Conservation (phyloP, 208 protist genomes). For the Trypanosoma brucei region DNA sequence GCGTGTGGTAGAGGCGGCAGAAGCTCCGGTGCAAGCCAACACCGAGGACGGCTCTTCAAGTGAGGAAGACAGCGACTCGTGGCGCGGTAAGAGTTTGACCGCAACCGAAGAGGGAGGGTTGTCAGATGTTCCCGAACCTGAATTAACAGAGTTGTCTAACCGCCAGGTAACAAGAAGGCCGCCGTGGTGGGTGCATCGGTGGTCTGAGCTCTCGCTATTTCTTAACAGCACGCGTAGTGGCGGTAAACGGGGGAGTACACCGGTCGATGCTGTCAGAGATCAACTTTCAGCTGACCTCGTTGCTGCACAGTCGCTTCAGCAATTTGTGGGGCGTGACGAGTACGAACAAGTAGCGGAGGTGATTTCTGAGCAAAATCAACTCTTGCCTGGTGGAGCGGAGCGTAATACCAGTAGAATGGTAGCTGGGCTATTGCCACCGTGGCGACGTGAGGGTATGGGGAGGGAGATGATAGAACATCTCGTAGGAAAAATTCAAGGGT, state of each 20-base stretch:
- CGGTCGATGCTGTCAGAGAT: constrained; percentile 24
- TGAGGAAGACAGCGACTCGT: background rate
- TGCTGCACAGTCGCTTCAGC: constrained; percentile 23
- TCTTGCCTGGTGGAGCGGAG: background rate
- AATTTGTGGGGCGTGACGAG: constrained; percentile 15
- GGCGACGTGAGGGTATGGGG: background rate
- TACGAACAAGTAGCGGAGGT: constrained; percentile 2
- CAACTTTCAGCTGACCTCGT: constrained; percentile 32
- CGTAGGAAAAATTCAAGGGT: background rate
- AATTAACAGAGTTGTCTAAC: constrained; percentile 2
- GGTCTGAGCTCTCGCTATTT: constrained; percentile 44
- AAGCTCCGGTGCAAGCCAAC: background rate
- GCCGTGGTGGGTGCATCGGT: constrained; percentile 44
- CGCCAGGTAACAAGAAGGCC: background rate
- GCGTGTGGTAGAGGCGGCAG: background rate
- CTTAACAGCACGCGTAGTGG: constrained; percentile 22
- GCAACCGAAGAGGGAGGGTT: background rate
- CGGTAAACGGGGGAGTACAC: background rate
- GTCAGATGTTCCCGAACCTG: background rate
- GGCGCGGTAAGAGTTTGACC: background rate
- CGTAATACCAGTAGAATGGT: background rate
- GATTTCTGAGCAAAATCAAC: background rate
- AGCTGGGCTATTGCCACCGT: background rate
- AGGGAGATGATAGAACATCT: background rate
- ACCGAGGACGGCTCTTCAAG: background rate